phyloP scores from a whole-genome alignment of 1,139 yeast genomes.

The Spencermartinsiella ligniputridi region DNA sequence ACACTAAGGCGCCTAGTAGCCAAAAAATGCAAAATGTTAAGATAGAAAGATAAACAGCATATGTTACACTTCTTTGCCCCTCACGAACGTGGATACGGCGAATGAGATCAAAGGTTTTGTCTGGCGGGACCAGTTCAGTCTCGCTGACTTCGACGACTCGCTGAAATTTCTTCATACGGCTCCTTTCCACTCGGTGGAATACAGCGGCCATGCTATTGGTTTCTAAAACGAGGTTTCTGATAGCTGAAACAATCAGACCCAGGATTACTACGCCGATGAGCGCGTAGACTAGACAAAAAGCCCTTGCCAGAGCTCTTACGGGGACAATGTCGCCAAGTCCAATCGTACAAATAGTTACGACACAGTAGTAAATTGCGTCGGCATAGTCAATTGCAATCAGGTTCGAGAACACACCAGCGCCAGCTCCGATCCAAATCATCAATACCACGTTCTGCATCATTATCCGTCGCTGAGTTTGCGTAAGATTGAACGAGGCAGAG shows the following conservation, averaged over 20 bases:
- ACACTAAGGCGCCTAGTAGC: constrained; percentile 67
- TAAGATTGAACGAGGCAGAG: constrained; percentile 64
- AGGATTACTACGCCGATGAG: constrained; percentile 64
- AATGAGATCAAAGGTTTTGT: constrained; percentile 50
- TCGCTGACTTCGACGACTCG: constrained; percentile 8
- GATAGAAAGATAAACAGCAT: constrained; percentile 42
- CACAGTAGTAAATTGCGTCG: constrained; percentile 62
- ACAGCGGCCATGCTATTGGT: constrained; percentile 52
- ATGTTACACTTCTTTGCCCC: constrained; percentile 27
- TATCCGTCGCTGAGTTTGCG: constrained; percentile 61
- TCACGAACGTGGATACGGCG: constrained; percentile 44
- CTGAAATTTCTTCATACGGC: constrained; percentile 16
- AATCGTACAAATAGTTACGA: constrained; percentile 67
- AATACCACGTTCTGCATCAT: constrained; percentile 66
- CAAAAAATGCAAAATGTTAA: constrained; percentile 54
- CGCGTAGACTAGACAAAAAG: constrained; percentile 57
- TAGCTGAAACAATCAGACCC: constrained; percentile 68
- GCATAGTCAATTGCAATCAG: constrained; percentile 49
- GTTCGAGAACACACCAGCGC: constrained; percentile 53
- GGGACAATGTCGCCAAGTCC: constrained; percentile 78
- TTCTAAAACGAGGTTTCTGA: constrained; percentile 57
- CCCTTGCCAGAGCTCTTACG: constrained; percentile 46
- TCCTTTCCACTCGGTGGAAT: constrained; percentile 22
- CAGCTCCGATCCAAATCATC: constrained; percentile 65
- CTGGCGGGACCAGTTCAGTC: constrained; percentile 4